A percentile compares a stretch with the other conserved stretches of the same genome.
Conservation (phyloP, 345 rosid species). For the Microcos paniculata region DNA sequence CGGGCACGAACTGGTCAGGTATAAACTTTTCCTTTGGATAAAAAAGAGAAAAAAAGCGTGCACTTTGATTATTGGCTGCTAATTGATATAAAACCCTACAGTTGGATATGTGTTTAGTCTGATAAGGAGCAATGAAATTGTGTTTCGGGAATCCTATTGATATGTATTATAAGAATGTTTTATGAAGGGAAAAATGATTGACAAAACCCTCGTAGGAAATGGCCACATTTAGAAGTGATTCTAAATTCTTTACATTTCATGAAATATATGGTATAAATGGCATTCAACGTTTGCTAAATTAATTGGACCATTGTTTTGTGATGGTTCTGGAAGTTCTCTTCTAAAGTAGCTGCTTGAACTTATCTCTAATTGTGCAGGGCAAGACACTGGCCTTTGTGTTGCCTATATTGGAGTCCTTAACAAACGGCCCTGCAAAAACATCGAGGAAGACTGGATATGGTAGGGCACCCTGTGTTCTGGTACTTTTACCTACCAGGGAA, state of each 20-base stretch:
- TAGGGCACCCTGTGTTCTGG: constrained; percentile 84
- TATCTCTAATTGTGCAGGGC: constrained; percentile 54
- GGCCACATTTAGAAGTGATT: no score
- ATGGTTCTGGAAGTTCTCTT: neutral
- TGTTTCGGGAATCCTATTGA: neutral
- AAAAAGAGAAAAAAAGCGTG: neutral
- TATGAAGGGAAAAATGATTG: neutral
- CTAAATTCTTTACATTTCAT: no score
- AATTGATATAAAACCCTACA: neutral
- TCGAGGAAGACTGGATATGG: constrained; percentile 75
- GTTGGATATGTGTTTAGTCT: neutral
- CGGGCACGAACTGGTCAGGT: constrained; percentile 99
- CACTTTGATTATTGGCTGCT: neutral
- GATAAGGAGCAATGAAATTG: neutral
- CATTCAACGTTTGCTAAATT: neutral
- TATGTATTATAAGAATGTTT: neutral
- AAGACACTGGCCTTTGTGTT: constrained; percentile 96
- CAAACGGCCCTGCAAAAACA: constrained; percentile 61
- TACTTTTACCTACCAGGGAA: constrained; percentile 93
- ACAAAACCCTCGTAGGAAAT: neutral
- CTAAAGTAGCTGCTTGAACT: neutral
- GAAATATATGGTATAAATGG: neutral
- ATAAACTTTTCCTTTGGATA: neutral
- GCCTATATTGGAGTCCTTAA: constrained; percentile 87
- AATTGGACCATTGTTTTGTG: neutral